Evolutionary conservation across 139 green algal genomes (phyloP).

Genomic region (Chlorella sorokiniana): DNA sequence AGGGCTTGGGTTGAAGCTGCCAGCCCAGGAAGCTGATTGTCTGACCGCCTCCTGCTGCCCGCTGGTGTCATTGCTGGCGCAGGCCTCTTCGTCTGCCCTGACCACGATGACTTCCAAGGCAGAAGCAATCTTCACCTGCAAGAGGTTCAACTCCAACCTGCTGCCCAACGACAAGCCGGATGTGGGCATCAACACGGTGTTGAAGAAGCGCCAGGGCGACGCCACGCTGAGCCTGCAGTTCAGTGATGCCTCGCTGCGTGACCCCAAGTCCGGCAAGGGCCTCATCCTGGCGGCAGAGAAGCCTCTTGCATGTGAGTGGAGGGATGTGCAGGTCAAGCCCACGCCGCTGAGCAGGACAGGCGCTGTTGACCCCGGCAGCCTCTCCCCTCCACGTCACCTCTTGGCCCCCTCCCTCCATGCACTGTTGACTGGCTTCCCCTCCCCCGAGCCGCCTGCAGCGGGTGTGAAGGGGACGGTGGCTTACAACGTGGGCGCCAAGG

Average conservation of each 20-base stretch:
- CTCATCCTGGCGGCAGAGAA: conserved; percentile 29
- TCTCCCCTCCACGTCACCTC: background rate
- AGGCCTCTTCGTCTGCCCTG: background rate
- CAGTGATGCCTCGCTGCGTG: conserved; percentile 27
- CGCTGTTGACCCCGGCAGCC: too few species aligned
- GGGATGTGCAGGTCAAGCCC: background rate
- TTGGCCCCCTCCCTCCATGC: background rate
- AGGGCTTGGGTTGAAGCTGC: too few species aligned
- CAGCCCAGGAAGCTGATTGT: background rate
- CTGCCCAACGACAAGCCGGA: background rate
- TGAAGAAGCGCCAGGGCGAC: conserved; percentile 36
- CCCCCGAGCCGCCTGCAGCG: conserved; percentile 10
- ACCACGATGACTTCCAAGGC: conserved; percentile 30
- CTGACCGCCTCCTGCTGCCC: background rate
- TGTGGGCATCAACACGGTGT: background rate
- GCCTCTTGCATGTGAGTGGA: background rate
- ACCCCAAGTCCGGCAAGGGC: conserved; percentile 13
- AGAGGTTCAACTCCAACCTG: conserved; percentile 6
- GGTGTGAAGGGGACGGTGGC: conserved; percentile 30
- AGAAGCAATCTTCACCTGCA: conserved; percentile 2
- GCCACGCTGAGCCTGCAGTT: conserved; percentile 21
- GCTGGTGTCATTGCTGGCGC: background rate
- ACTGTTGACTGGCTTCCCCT: background rate
- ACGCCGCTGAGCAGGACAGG: background rate
- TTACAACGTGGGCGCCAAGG: conserved; percentile 12